Evolutionary conservation across 257 asterid species (phyloP).

Genomic region (Solanum microdontum): DNA sequence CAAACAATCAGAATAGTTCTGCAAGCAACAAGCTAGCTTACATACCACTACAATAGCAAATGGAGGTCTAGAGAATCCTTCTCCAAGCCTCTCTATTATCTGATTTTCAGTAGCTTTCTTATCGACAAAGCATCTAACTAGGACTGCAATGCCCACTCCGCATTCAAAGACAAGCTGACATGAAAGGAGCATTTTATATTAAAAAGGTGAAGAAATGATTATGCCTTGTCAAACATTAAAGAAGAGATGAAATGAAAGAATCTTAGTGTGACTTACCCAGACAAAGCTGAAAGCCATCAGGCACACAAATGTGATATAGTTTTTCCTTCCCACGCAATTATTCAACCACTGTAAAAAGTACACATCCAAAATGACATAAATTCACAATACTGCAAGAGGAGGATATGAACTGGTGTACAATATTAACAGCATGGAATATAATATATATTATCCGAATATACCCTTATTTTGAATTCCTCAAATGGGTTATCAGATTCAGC

Average conservation of each 20-base stretch:
- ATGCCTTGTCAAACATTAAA: background rate
- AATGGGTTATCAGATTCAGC: background rate
- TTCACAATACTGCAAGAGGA: background rate
- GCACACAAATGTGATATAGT: slow-evolving; percentile 68
- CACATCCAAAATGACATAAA: background rate
- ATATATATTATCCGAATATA: background rate
- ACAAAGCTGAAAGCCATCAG: slow-evolving; percentile 88
- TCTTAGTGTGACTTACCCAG: slow-evolving; percentile 46
- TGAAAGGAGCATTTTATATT: slow-evolving; percentile 12
- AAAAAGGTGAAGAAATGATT: background rate
- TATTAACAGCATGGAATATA: background rate
- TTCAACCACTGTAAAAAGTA: slow-evolving; percentile 76
- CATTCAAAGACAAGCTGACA: slow-evolving; percentile 85
- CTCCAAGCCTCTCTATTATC: slow-evolving; percentile 74
- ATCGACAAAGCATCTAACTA: slow-evolving; percentile 81
- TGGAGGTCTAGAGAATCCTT: slow-evolving; percentile 92
- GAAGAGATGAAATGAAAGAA: background rate
- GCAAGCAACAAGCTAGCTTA: slow-evolving; percentile 1
- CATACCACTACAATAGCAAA: slow-evolving; percentile 89
- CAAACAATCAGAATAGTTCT: background rate
- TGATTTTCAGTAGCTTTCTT: slow-evolving; percentile 61
- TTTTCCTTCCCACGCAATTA: slow-evolving; percentile 91
- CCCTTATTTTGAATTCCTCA: background rate
- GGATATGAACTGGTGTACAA: background rate
- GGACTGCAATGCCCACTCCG: slow-evolving; percentile 73